These are phyloP conservation scores for Sphaerobolus stellatus DNA, from an alignment of 1,284 basidiomycete genomes.

Conservation along the genomic window DNA sequence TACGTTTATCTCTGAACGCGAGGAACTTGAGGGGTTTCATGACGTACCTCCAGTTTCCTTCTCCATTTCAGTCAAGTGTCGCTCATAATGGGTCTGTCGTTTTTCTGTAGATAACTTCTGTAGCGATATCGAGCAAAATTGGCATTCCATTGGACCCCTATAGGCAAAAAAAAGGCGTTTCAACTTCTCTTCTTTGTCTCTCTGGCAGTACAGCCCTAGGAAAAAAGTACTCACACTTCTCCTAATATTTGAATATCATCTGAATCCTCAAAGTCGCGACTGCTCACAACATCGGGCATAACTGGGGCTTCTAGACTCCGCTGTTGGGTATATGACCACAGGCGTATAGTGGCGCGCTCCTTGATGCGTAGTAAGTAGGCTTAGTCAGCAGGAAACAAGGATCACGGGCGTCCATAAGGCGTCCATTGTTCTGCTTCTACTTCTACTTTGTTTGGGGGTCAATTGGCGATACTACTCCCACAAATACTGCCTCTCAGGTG, in stretches of 20 bases:
- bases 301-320: no score
- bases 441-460: no score
- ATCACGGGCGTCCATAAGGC: not conserved
- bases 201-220: not conserved
- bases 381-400: not conserved
- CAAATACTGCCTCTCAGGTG: no score
- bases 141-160: no score
- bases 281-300: slow-evolving; percentile 2
- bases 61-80: slow-evolving; percentile 17
- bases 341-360: no score
- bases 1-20: slow-evolving; percentile 17
- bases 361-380: no score
- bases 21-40: not conserved
- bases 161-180: slow-evolving; percentile 11
- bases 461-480: no score
- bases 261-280: no score
- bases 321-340: no score
- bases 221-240: slow-evolving; percentile 8
- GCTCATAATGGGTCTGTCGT: slow-evolving; percentile 23
- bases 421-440: not conserved
- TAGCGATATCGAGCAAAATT: slow-evolving; percentile 17
- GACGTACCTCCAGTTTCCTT: no score
- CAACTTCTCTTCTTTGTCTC: slow-evolving; percentile 16
- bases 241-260: slow-evolving; percentile 21
- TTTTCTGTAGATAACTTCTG: slow-evolving; percentile 13